phyloP scores from a whole-genome alignment of 1,284 basidiomycete genomes.

The Microbotryum silenes-acaulis region DNA sequence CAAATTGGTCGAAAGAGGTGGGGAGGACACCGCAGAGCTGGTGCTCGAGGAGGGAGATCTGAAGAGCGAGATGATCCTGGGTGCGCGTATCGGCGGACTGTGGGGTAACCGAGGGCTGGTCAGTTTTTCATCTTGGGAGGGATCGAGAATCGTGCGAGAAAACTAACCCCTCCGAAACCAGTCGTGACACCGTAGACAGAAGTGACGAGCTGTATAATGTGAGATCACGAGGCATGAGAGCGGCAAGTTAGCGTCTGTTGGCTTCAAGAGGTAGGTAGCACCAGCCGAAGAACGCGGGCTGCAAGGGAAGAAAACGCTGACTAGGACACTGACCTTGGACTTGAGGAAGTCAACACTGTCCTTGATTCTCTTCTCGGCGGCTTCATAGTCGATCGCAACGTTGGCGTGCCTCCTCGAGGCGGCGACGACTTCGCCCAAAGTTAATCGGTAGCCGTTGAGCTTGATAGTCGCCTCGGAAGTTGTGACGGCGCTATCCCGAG shows the following conservation, averaged over 20 bases:
- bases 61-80: slow-evolving; percentile 58
- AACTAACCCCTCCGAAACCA: slow-evolving; percentile 61
- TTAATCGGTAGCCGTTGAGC: slow-evolving; percentile 61
- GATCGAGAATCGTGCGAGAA: slow-evolving; percentile 17
- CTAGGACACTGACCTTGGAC: slow-evolving; percentile 17
- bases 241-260: no score
- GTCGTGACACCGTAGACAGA: slow-evolving; percentile 75
- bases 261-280: no score
- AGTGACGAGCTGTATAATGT: slow-evolving; percentile 43
- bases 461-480: slow-evolving; percentile 43
- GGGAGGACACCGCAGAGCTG: slow-evolving; percentile 52
- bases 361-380: slow-evolving; percentile 60
- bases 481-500: neutral
- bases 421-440: slow-evolving; percentile 64
- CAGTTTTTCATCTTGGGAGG: neutral
- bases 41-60: slow-evolving; percentile 63
- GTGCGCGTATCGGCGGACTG: slow-evolving; percentile 60
- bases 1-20: slow-evolving; percentile 54
- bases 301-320: neutral
- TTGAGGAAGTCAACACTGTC: slow-evolving; percentile 38
- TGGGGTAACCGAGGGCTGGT: slow-evolving; percentile 25
- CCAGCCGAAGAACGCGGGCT: no score
- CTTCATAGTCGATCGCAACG: slow-evolving; percentile 44
- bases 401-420: slow-evolving; percentile 56
- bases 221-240: slow-evolving; percentile 1